Evolutionary conservation across 805 yeast species (phyloP).

Genomic region (Torulaspora quercuum): DNA sequence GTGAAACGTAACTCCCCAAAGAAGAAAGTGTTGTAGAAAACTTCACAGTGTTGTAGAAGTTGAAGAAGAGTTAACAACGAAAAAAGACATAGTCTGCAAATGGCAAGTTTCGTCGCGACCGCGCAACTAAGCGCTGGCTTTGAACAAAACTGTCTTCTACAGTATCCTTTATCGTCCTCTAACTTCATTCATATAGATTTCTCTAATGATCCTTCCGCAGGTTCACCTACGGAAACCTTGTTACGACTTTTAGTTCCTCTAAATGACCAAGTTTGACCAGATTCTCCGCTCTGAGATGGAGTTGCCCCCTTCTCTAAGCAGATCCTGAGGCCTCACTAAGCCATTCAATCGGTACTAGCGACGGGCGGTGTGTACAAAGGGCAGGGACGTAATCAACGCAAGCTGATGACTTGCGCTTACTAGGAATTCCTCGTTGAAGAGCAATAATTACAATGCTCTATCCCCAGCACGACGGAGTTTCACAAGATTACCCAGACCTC

Average conservation of each 20-base stretch:
- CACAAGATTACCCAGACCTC: constrained; percentile 42
- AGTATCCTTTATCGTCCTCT: not conserved
- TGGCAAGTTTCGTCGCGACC: constrained; percentile 14
- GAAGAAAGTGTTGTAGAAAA: constrained; percentile 15
- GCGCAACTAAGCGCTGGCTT: constrained; percentile 35
- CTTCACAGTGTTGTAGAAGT: constrained; percentile 17
- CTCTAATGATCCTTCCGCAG: constrained; percentile 41
- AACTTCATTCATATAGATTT: constrained; percentile 11
- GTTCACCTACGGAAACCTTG: constrained; percentile 44
- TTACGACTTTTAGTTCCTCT: constrained; percentile 45
- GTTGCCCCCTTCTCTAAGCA: constrained; percentile 39
- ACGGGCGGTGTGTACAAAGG: constrained; percentile 44
- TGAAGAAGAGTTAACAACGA: constrained; percentile 5
- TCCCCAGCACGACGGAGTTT: constrained; percentile 40
- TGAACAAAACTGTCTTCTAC: not conserved
- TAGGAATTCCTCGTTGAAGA: constrained; percentile 47
- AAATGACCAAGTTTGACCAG: constrained; percentile 44
- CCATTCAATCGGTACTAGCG: constrained; percentile 47
- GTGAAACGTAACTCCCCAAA: constrained; percentile 11
- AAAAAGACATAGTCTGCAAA: not conserved
- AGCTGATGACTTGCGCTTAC: constrained; percentile 46
- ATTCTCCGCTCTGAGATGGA: constrained; percentile 37
- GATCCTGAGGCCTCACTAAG: constrained; percentile 42
- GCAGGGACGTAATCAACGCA: constrained; percentile 46
- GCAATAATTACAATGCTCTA: constrained; percentile 44